Evolutionary conservation across 495 filamentous ascomycete genomes (phyloP).

Genomic region (Sordaria brevicollis): DNA sequence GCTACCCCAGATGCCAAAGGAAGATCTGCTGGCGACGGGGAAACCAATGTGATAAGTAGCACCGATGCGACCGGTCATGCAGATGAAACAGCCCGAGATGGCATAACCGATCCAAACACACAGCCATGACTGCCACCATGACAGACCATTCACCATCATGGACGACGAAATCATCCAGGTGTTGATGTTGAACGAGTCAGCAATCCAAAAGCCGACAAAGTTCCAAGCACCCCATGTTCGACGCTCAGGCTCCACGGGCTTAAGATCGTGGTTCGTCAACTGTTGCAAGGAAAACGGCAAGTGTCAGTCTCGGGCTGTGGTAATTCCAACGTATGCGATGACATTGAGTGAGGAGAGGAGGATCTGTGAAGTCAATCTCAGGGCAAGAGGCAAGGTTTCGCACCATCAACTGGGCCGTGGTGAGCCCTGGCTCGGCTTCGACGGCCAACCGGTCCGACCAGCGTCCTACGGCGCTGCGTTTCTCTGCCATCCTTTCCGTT

Average conservation of each 20-base stretch:
- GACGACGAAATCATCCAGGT: conserved; percentile 96
- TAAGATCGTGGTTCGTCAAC: conserved; percentile 83
- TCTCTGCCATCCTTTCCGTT: conserved; percentile 2
- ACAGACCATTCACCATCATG: conserved; percentile 62
- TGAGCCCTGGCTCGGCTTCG: conserved; percentile 65
- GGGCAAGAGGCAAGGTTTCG: conserved; percentile 7
- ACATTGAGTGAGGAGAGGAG: background rate
- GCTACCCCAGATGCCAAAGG: conserved; percentile 80
- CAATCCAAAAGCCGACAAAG: conserved; percentile 86
- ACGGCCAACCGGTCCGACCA: conserved; percentile 54
- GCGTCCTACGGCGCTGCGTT: conserved; percentile 8
- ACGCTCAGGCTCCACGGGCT: conserved; percentile 77
- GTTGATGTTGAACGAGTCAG: conserved; percentile 95
- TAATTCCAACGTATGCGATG: background rate
- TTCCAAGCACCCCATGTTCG: conserved; percentile 85
- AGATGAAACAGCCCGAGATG: conserved; percentile 66
- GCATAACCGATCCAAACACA: conserved; percentile 81
- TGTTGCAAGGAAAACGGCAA: conserved; percentile 8
- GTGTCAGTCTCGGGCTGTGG: background rate
- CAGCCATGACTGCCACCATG: conserved; percentile 95
- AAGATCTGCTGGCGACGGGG: conserved; percentile 63
- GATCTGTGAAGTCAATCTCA: background rate
- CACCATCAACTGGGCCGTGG: conserved; percentile 71
- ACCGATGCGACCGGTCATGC: conserved; percentile 72
- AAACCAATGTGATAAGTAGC: conserved; percentile 87